These are phyloP conservation scores for Aspergillus biplanus DNA, from an alignment of 495 filamentous ascomycete genomes.

Conservation along the genomic window DNA sequence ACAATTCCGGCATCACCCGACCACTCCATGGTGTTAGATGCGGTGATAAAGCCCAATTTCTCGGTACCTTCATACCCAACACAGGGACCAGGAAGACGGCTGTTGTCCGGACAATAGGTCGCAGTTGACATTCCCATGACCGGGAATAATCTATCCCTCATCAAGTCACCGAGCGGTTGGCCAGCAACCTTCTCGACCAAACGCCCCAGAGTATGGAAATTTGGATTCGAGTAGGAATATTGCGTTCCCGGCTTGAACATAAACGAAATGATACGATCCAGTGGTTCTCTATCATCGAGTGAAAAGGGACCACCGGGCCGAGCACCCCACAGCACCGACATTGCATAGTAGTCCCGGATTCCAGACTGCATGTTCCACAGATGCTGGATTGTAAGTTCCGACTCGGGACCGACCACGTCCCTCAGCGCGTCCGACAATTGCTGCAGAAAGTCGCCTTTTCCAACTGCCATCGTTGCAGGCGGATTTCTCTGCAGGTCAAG, in stretches of 20 bases:
- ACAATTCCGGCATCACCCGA: constrained; percentile 41
- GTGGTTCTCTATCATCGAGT: constrained; percentile 16
- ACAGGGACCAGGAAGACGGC: constrained; percentile 32
- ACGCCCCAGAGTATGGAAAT: constrained; percentile 37
- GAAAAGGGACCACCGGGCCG: constrained; percentile 36
- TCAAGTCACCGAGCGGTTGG: constrained; percentile 28
- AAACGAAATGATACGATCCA: constrained; percentile 33
- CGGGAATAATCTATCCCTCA: constrained; percentile 31
- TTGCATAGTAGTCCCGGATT: constrained; percentile 41
- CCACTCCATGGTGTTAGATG: constrained; percentile 39
- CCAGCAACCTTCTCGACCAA: constrained; percentile 33
- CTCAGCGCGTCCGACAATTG: not conserved
- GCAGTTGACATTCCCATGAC: constrained; percentile 38
- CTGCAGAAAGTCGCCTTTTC: not conserved
- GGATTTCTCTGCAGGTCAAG: constrained; percentile 30
- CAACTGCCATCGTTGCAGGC: constrained; percentile 12
- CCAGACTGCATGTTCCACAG: constrained; percentile 40
- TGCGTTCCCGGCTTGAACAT: constrained; percentile 38
- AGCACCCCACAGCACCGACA: constrained; percentile 38
- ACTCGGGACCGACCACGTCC: not conserved
- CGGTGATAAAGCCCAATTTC: constrained; percentile 23
- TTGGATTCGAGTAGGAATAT: constrained; percentile 38
- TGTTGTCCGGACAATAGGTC: constrained; percentile 31
- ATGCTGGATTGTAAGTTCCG: constrained; percentile 27
- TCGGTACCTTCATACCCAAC: constrained; percentile 40